Percentiles rank a stretch among this genome's conserved stretches.
phyloP scores from a whole-genome alignment of 1,139 yeast genomes.

The Debaryomyces nepalensis region DNA sequence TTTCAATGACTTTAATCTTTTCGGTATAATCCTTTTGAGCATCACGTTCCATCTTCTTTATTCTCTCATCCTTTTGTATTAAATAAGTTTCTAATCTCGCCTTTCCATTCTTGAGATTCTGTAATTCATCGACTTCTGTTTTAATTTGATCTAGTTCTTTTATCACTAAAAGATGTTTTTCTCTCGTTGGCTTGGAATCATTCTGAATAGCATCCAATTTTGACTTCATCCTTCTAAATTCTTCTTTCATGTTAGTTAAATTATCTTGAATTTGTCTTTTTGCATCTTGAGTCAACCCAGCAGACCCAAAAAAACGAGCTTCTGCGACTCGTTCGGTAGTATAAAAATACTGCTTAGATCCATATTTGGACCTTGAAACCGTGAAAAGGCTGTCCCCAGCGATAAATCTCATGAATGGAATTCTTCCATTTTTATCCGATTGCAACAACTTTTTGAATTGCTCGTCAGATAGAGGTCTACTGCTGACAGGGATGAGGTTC shows the following conservation, averaged over 20 bases:
- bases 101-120: slow-evolving; percentile 19
- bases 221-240: slow-evolving; percentile 16
- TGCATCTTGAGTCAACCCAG: slow-evolving; percentile 48
- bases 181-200: slow-evolving; percentile 12
- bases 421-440: slow-evolving; percentile 38
- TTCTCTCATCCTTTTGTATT: slow-evolving; percentile 27
- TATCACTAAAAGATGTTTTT: slow-evolving; percentile 11
- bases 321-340: slow-evolving; percentile 38
- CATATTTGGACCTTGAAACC: slow-evolving; percentile 61
- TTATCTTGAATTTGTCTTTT: slow-evolving; percentile 26
- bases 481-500: slow-evolving; percentile 67
- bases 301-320: slow-evolving; percentile 44
- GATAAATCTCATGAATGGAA: slow-evolving; percentile 59
- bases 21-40: slow-evolving; percentile 36
- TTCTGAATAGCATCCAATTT: slow-evolving; percentile 3
- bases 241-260: slow-evolving; percentile 23
- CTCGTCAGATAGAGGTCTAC: slow-evolving; percentile 40
- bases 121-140: slow-evolving; percentile 13
- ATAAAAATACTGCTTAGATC: slow-evolving; percentile 54
- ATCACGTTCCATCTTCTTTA: slow-evolving; percentile 30
- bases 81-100: slow-evolving; percentile 29
- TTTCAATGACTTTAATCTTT: slow-evolving; percentile 28
- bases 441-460: slow-evolving; percentile 45
- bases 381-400: slow-evolving; percentile 60
- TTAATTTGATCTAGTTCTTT: slow-evolving; percentile 19